Evolutionary conservation across 2,329 filamentous ascomycete species (phyloP).

Genomic region (Calonectria naviculata): DNA sequence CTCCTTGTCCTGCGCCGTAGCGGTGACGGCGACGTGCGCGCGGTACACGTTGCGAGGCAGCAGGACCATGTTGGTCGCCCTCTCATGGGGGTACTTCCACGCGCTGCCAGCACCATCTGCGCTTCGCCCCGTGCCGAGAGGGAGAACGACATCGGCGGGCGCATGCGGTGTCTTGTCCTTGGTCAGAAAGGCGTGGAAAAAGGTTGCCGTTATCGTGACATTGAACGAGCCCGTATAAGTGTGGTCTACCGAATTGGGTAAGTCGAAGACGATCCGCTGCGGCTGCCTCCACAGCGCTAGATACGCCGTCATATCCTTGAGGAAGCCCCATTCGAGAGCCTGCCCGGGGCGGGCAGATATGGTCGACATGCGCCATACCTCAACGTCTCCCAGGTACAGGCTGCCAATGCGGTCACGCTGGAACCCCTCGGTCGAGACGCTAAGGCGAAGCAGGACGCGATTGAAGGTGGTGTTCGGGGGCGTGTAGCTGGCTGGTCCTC

Average conservation of each 20-base stretch:
- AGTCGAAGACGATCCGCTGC: constrained; percentile 83
- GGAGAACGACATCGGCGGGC: not conserved
- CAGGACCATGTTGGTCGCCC: constrained; percentile 60
- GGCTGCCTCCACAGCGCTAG: constrained; percentile 73
- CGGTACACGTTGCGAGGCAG: constrained; percentile 74
- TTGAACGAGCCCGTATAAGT: constrained; percentile 81
- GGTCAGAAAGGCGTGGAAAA: constrained; percentile 59
- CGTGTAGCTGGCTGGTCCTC: constrained; percentile 23
- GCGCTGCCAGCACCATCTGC: constrained; percentile 39
- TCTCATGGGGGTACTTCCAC: constrained; percentile 1
- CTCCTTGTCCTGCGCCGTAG: constrained; percentile 79
- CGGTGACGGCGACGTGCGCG: constrained; percentile 80
- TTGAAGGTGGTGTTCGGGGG: constrained; percentile 76
- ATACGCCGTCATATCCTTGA: constrained; percentile 83
- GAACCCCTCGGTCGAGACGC: constrained; percentile 74
- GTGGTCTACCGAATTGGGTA: constrained; percentile 77
- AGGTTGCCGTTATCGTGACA: constrained; percentile 79
- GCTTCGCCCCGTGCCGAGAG: not conserved
- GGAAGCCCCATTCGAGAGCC: constrained; percentile 81
- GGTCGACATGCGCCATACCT: constrained; percentile 87
- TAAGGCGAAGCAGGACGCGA: constrained; percentile 80
- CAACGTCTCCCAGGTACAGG: constrained; percentile 81
- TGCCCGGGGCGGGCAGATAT: constrained; percentile 75
- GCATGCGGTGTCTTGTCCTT: not conserved
- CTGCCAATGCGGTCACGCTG: constrained; percentile 83